Percentiles rank a stretch among this genome's conserved stretches.
phyloP scores from a whole-genome alignment of 805 yeast genomes.

The Helenozyma baotianmanensis region DNA sequence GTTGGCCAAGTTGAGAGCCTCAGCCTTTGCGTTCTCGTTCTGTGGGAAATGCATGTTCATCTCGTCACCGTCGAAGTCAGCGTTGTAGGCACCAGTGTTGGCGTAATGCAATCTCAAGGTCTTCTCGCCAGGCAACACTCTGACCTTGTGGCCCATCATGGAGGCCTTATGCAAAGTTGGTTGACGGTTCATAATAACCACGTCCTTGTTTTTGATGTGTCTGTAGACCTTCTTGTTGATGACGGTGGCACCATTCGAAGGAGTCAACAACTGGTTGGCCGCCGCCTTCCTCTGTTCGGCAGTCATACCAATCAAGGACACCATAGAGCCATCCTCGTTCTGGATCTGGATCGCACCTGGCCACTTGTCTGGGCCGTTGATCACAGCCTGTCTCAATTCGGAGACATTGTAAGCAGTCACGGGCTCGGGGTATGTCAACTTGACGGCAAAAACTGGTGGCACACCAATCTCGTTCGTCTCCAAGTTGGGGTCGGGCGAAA shows the following conservation, averaged over 20 bases:
- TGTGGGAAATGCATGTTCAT: conserved; percentile 99
- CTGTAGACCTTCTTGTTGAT: conserved; percentile 90
- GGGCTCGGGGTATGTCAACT: conserved; percentile 96
- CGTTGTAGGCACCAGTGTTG: conserved; percentile 97
- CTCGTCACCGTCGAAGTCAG: conserved; percentile 99
- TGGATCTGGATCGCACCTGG: conserved; percentile 98
- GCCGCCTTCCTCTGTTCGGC: conserved; percentile 90
- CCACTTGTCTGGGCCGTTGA: conserved; percentile 97
- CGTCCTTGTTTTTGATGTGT: conserved; percentile 91
- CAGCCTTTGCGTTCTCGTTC: conserved; percentile 94
- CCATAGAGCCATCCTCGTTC: conserved; percentile 86
- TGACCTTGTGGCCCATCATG: conserved; percentile 98
- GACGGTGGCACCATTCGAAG: conserved; percentile 57
- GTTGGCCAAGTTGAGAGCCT: conserved; percentile 90
- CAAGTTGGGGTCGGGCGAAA: conserved; percentile 96
- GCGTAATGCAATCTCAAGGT: conserved; percentile 96
- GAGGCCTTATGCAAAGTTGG: conserved; percentile 99
- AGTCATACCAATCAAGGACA: conserved; percentile 83
- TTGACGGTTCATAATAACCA: conserved; percentile 97
- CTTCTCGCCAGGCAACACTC: conserved; percentile 96
- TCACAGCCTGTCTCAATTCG: conserved; percentile 88
- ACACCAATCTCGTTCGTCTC: conserved; percentile 98
- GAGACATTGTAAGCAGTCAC: conserved; percentile 89
- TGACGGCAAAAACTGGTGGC: conserved; percentile 96
- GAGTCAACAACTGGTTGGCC: conserved; percentile 92